Evolutionary conservation across 352 stramenopile species (phyloP), one percentile per base, ranked within the genome.

Genomic region (Phytopythium helicoides): DNA sequence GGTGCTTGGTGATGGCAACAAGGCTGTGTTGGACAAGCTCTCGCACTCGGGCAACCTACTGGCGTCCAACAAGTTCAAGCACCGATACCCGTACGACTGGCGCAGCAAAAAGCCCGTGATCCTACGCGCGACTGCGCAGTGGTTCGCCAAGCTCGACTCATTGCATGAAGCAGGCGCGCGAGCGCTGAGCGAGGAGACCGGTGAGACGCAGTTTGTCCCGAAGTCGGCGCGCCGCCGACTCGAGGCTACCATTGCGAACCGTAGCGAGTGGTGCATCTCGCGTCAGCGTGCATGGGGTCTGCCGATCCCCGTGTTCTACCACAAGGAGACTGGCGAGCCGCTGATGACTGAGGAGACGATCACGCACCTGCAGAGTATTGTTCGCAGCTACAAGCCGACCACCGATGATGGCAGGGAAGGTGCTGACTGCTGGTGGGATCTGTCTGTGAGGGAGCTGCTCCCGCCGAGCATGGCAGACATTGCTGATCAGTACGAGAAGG

Each of bases 1-100:
- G 54, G 96, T 99, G n/a, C 64, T 90, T 26, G 70, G 62, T 3
- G 92, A 98, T 21, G 97, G 97, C 47, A 99, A 97, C 58, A 60
- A 71, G 26, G 91, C 85, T 2, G 88, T 99, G n/a, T 76, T 99
- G 49, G 76, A 93, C 22, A 71, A 84, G 40, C 80, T 99, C 16
- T 63, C 75, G 37, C 60, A 82, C 35, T 66, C 69, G 2, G 87
- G 87, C 26, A 74, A 86, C 14, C 73, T 99, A 47, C 71, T 99
- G 23, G 81, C 85, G 8, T 81, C 80, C 14, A 64, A 87, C 62
- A 80, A 91, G 53, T 98, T 98, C 62, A 80, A 85, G 48, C 97
- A 99, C 50, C 74, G 84, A 49, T 99, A 99, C 73, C 96, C 96
- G 33, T 99, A 99, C 84, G 97, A 99, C 80, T 99, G 97, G 97